phyloP scores from a whole-genome alignment of 2,329 filamentous ascomycete species.

The Fusarium torreyae region DNA sequence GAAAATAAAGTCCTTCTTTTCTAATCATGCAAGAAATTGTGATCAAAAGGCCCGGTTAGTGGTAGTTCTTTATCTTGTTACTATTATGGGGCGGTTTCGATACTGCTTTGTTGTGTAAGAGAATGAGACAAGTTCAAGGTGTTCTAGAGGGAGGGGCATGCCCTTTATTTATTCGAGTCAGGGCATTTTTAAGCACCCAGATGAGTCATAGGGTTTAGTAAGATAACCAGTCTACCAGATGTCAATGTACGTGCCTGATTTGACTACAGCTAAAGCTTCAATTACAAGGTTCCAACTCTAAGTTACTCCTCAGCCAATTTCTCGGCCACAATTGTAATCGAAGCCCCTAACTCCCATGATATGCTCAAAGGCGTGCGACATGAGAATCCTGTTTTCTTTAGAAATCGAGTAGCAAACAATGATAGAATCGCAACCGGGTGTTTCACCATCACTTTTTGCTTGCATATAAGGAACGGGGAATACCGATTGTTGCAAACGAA shows the following conservation, averaged over 20 bases:
- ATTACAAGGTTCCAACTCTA: neutral
- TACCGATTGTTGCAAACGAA: neutral
- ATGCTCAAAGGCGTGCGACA: no score
- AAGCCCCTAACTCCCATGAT: neutral
- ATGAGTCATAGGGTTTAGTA: no score
- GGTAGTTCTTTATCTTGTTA: constrained; percentile 2
- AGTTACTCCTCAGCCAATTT: neutral
- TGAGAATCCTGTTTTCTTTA: no score
- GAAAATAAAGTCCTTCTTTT: neutral
- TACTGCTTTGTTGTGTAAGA: neutral
- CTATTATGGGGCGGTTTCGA: neutral
- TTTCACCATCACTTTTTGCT: no score
- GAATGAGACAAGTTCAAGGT: neutral
- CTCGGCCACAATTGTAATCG: neutral
- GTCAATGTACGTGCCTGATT: neutral
- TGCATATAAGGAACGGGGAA: neutral
- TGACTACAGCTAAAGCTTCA: neutral
- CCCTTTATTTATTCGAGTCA: neutral
- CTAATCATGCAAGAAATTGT: neutral
- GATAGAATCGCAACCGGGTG: no score
- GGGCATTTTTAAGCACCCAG: no score
- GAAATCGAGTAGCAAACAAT: no score
- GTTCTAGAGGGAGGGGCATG: neutral
- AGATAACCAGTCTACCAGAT: no score
- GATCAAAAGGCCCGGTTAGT: neutral